Percentiles rank a stretch among this genome's conserved stretches.
These are phyloP conservation scores for Pholiota microspora DNA, from an alignment of 768 basidiomycete species.

Conservation along the genomic window DNA sequence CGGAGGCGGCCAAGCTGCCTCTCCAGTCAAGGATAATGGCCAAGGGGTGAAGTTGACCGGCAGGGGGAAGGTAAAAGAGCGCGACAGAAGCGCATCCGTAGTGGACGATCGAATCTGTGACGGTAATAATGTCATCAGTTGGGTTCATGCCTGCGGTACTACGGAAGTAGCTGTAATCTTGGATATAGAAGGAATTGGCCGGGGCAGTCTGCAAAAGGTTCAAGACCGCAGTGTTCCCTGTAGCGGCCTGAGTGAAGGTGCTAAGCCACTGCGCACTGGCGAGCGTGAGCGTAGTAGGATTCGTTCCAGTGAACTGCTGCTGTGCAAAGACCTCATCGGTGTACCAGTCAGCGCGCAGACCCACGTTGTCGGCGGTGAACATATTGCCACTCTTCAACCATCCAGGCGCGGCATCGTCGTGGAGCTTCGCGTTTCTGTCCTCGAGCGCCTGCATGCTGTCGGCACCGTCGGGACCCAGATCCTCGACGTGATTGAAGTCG, in stretches of 20 bases:
- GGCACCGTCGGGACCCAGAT: slow-evolving; percentile 8
- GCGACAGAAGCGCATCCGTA: slow-evolving; percentile 27
- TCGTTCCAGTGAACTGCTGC: slow-evolving; percentile 28
- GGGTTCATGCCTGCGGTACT: slow-evolving; percentile 14
- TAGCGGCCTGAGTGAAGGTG: slow-evolving; percentile 16
- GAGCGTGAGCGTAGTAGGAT: slow-evolving; percentile 25
- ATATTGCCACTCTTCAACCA: slow-evolving; percentile 13
- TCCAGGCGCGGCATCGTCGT: slow-evolving; percentile 6
- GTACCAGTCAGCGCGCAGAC: slow-evolving; percentile 28
- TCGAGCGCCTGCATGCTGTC: slow-evolving; percentile 17
- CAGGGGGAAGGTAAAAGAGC: slow-evolving; percentile 24
- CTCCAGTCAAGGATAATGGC: slow-evolving; percentile 29
- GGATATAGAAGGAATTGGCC: slow-evolving; percentile 18
- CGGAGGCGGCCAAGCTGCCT: slow-evolving; percentile 23
- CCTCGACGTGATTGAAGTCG: slow-evolving; percentile 1
- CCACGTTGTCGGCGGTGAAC: slow-evolving; percentile 26
- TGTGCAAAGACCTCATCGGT: slow-evolving; percentile 29
- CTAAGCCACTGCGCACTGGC: slow-evolving; percentile 20
- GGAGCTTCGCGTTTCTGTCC: slow-evolving; percentile 14
- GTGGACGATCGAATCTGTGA: slow-evolving; percentile 2
- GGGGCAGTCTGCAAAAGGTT: slow-evolving; percentile 10
- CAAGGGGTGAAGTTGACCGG: slow-evolving; percentile 27
- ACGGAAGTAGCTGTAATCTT: slow-evolving; percentile 27
- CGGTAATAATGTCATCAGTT: slow-evolving; percentile 6
- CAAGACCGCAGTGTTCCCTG: slow-evolving; percentile 11